Percentiles rank a stretch among this genome's conserved stretches.
Conservation (phyloP, 805 yeast genomes). For the Myxozyma sirexii region DNA sequence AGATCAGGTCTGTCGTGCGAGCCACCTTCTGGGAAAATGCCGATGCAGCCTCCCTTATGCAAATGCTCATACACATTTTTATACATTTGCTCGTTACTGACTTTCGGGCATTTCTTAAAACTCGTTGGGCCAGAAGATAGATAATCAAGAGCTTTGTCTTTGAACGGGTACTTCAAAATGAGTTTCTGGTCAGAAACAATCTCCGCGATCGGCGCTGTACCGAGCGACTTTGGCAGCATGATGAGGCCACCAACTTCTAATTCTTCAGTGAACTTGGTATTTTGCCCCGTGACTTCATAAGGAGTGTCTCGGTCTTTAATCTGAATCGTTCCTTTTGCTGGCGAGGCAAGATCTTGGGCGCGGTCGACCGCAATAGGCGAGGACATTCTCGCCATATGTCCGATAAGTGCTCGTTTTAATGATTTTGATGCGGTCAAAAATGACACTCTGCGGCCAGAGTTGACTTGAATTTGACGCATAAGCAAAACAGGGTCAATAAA, state of each 20-base stretch:
- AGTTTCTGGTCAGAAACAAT: constrained; percentile 74
- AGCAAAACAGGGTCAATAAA: constrained; percentile 83
- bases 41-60: constrained; percentile 76
- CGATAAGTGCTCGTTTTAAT: constrained; percentile 65
- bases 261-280: constrained; percentile 66
- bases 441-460: constrained; percentile 68
- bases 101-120: constrained; percentile 75
- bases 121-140: constrained; percentile 53
- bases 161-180: constrained; percentile 68
- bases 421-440: constrained; percentile 87
- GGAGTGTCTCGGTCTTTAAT: constrained; percentile 59
- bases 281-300: constrained; percentile 60
- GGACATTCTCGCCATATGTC: constrained; percentile 72
- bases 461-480: constrained; percentile 74
- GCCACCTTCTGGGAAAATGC: constrained; percentile 98
- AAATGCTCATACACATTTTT: constrained; percentile 82
- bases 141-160: constrained; percentile 49
- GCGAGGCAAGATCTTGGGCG: constrained; percentile 79
- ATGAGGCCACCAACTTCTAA: constrained; percentile 67
- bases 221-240: constrained; percentile 77
- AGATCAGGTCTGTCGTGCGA: constrained; percentile 93
- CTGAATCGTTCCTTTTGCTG: constrained; percentile 66
- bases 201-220: constrained; percentile 69
- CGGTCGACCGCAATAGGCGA: constrained; percentile 88
- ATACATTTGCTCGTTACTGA: constrained; percentile 84